Evolutionary conservation across 2,329 filamentous ascomycete genomes (phyloP), one percentile per base, ranked within the genome.

Genomic region (Aspergillus uvarum): DNA sequence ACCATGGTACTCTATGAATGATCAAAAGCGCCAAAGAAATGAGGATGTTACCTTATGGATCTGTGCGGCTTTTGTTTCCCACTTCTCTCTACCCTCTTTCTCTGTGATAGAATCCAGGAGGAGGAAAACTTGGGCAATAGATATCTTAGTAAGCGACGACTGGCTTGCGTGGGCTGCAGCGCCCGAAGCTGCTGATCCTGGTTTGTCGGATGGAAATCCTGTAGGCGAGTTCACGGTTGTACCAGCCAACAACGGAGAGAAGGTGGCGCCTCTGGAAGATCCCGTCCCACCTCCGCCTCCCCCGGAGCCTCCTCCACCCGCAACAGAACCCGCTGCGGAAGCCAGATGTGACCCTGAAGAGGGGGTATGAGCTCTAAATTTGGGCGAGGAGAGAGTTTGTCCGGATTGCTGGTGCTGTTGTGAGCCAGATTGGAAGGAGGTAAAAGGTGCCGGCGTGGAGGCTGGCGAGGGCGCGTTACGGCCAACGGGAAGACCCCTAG

Each of bases 91-190:
- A 74, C 90, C 92, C 80, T 92, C 92, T 76, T 96, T 94, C 81
- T 97, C 92, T 77, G 95, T 97, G 74, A 98, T 89, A 35, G 92
- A 92, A 80, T 93, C 95, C 67, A 99, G 85, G 59, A 99, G 86
- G 65, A 99, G 87, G 80, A 95, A 96, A 67, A 98, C 88, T 82
- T 99, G 95, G 66, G 95, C 92, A 72, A 96, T 89, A 70, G 95
- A 92, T 76, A 99, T 95, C 80, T 96, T 97, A 63, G 90, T 90
- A 70, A 98, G 83, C 73, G 88, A 89, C 52, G 81, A 83, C 68
- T 82, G 78, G 63, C 81, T 80, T 38, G 79, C 79, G 68, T 76
- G 74, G 59, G 80, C 76, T 51, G 78, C 76, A 64, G 76, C 72
- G 56, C 72, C 70, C 26, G 74, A 72, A 50, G 71, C 68, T 61